phyloP scores from a whole-genome alignment of 164 flowering plant genomes.

The Stephania japonica region DNA sequence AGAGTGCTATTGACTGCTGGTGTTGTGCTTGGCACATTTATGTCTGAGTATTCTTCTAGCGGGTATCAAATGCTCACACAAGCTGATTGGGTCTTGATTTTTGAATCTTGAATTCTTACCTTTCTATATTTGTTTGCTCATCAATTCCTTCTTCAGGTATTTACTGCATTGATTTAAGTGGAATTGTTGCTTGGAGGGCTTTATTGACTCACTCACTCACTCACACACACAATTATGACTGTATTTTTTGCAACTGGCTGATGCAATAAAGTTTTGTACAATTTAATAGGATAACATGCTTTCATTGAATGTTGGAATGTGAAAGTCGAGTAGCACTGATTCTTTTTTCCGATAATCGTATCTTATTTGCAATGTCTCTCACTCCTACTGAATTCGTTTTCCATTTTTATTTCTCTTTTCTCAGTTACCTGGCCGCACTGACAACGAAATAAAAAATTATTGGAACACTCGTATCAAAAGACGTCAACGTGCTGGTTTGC shows the following conservation, averaged over 20 bases:
- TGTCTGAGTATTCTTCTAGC: neutral
- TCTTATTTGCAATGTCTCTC: neutral
- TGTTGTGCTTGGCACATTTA: neutral
- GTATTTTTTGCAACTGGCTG: neutral
- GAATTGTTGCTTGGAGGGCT: too few relatives aligned
- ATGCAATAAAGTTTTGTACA: neutral
- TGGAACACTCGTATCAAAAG: conserved; percentile 97
- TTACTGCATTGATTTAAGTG: too few relatives aligned
- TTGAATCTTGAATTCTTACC: too few relatives aligned
- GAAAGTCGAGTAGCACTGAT: neutral
- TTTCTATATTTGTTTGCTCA: too few relatives aligned
- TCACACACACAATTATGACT: too few relatives aligned
- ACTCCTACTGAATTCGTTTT: neutral
- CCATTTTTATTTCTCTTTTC: conserved; percentile 2
- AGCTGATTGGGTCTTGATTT: too few relatives aligned
- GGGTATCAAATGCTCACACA: too few relatives aligned
- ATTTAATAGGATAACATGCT: neutral
- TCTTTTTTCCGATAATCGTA: neutral
- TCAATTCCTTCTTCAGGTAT: too few relatives aligned
- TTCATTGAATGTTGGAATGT: neutral
- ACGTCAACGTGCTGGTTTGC: conserved; percentile 83
- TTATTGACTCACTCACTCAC: too few relatives aligned
- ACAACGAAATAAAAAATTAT: conserved; percentile 95
- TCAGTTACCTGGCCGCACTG: conserved; percentile 98
- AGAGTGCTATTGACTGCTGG: neutral